Conservation (phyloP, 2,329 filamentous ascomycete genomes). For the Aspergillus flavus region DNA sequence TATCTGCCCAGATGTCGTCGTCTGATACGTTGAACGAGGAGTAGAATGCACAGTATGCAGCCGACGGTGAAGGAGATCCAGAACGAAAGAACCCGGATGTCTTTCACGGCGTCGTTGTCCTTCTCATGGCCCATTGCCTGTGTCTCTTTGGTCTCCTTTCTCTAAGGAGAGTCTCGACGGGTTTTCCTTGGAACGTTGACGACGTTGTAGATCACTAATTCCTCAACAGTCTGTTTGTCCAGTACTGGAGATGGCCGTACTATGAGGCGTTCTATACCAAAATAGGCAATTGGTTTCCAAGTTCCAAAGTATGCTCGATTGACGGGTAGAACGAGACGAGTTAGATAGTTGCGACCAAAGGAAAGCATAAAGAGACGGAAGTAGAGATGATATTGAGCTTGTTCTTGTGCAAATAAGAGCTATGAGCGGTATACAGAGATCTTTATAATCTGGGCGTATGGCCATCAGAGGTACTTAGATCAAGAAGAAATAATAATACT, state of each 20-base stretch:
- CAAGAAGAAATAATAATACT: conserved; percentile 13
- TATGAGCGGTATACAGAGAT: conserved; percentile 8
- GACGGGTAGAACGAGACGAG: neutral
- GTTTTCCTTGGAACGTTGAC: neutral
- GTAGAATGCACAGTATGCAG: conserved; percentile 21
- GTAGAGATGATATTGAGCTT: neutral
- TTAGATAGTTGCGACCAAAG: neutral
- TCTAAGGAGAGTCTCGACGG: conserved; percentile 1
- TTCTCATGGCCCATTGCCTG: conserved; percentile 21
- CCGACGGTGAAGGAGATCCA: conserved; percentile 20
- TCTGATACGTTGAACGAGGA: conserved; percentile 22
- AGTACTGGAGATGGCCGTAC: neutral
- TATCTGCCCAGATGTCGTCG: conserved; percentile 17
- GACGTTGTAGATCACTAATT: neutral
- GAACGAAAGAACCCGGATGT: conserved; percentile 15
- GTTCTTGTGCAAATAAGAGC: neutral
- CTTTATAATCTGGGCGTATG: conserved; percentile 14
- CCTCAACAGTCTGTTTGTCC: neutral
- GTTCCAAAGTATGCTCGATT: neutral
- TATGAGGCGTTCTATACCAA: neutral
- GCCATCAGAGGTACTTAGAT: conserved; percentile 8
- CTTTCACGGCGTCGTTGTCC: conserved; percentile 11
- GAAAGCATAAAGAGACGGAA: neutral
- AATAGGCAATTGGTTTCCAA: neutral
- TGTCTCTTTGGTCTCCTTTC: conserved; percentile 13